Percentiles rank a stretch among this genome's conserved stretches.
Evolutionary conservation across 495 filamentous ascomycete genomes (phyloP).

Genomic region (Hypoxylon trugodes): DNA sequence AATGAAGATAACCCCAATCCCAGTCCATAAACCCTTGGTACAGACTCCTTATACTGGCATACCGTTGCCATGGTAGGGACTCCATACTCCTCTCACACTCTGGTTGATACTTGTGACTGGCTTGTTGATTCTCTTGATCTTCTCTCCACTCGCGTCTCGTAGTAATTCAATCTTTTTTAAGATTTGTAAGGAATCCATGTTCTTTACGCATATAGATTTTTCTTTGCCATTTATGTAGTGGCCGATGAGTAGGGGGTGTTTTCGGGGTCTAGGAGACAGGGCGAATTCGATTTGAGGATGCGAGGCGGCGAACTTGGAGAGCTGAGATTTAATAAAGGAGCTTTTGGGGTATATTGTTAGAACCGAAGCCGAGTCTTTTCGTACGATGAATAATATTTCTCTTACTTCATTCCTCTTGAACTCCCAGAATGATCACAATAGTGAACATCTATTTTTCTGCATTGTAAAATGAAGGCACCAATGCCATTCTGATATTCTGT

Average conservation of each 20-base stretch:
- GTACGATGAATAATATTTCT: conserved; percentile 35
- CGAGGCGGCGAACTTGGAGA: conserved; percentile 76
- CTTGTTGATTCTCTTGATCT: conserved; percentile 80
- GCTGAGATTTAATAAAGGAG: conserved; percentile 77
- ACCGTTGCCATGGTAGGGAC: conserved; percentile 81
- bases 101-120: conserved; percentile 86
- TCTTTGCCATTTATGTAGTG: conserved; percentile 89
- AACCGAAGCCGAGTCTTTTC: neutral
- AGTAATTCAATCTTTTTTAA: conserved; percentile 81
- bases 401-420: conserved; percentile 93
- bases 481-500: conserved; percentile 79
- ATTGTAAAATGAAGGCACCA: conserved; percentile 96
- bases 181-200: conserved; percentile 81
- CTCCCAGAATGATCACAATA: conserved; percentile 96
- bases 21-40: no score
- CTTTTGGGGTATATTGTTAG: conserved; percentile 51
- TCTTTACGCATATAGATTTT: conserved; percentile 88
- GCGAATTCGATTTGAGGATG: conserved; percentile 93
- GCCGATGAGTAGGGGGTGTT: conserved; percentile 87
- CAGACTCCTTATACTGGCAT: conserved; percentile 48
- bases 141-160: conserved; percentile 86
- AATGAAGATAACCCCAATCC: neutral
- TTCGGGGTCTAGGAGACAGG: conserved; percentile 84
- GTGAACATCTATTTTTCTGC: conserved; percentile 92
- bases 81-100: conserved; percentile 94